phyloP scores from a whole-genome alignment of 2,329 filamentous ascomycete species.

The Trichoderma hamatum region DNA sequence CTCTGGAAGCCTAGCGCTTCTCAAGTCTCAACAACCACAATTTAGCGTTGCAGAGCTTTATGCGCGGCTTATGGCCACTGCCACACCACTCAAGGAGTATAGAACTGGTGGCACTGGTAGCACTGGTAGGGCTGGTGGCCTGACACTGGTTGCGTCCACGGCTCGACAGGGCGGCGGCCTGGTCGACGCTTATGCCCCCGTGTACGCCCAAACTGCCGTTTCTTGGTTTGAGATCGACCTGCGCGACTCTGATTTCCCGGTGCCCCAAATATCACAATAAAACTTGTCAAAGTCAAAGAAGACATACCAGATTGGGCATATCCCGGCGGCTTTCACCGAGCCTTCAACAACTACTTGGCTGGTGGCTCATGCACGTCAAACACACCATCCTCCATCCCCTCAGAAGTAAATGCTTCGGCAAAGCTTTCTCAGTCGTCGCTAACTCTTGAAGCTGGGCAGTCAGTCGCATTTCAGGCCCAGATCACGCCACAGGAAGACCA shows the following conservation, averaged over 20 bases:
- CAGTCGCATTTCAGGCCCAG: neutral
- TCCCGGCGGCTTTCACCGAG: neutral
- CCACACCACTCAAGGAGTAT: neutral
- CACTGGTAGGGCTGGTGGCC: no score
- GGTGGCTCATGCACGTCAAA: no score
- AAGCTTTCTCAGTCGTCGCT: constrained; percentile 6
- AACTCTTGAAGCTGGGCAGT: neutral
- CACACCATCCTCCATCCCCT: no score
- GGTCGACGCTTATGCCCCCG: constrained; percentile 8
- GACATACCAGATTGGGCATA: constrained; percentile 9
- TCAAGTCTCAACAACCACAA: constrained; percentile 33
- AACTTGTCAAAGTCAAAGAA: constrained; percentile 12
- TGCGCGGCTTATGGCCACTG: constrained; percentile 1
- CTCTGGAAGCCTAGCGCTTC: constrained; percentile 43
- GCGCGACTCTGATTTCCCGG: constrained; percentile 10
- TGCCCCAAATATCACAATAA: constrained; percentile 17
- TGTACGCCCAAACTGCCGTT: constrained; percentile 6
- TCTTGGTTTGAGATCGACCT: constrained; percentile 3
- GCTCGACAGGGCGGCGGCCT: constrained; percentile 17
- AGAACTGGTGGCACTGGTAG: no score
- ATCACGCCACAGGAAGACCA: constrained; percentile 8
- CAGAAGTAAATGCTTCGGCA: constrained; percentile 1
- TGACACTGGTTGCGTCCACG: neutral
- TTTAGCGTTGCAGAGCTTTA: neutral
- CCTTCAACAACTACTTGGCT: constrained; percentile 1